Evolutionary conservation across 108 stramenopile genomes (phyloP), one percentile per base, ranked within the genome.

Genomic region (Fragilariopsis cylindrus): DNA sequence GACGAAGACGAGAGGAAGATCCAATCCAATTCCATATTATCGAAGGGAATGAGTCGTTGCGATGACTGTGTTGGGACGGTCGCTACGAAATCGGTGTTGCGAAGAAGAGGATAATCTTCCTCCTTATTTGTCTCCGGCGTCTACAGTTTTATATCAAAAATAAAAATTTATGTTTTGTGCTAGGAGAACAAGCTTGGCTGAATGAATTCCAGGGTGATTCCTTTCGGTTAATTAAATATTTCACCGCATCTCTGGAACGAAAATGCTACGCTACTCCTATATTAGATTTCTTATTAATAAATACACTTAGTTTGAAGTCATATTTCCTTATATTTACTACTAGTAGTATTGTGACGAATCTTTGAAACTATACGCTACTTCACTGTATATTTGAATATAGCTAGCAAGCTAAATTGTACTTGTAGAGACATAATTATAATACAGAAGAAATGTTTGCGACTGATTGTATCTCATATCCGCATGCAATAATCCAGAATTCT

Each of bases 171-270:
- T 63, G 62, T 45, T 73, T 57, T 54, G 73, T 63, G 45, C 70
- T 80, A 66, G 74, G 60, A 57, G 74, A 75, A 70, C 62, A 69
- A 62, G 62, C 30, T 63, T 84, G 79, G 80, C 76, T 84, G 84
- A 84, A 84, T 79, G 84, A 84, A 76, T 76, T 84, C 65, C 84
- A 81, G 79, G 84, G 84, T 74, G 83, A 84, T 74, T 74, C 83
- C 63, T 84, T 76, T 65, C 78, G 83, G 73, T 70, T 79, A 79
- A 21, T 11, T 39, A 4, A 39, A 19, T 63, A 48, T 41, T 65
- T 80, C 70, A 75, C 79, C 57, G 41, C 65, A 73, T 75, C 71
- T 48, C 65, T 75, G 79, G 56, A 56, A 72, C 63, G 79, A 80
- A 70, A 79, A 79, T 69, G 72, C 58, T 18, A 77, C 69, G 70